Conservation (phyloP, 768 basidiomycete species). For the Neoboletus subvelutipes region DNA sequence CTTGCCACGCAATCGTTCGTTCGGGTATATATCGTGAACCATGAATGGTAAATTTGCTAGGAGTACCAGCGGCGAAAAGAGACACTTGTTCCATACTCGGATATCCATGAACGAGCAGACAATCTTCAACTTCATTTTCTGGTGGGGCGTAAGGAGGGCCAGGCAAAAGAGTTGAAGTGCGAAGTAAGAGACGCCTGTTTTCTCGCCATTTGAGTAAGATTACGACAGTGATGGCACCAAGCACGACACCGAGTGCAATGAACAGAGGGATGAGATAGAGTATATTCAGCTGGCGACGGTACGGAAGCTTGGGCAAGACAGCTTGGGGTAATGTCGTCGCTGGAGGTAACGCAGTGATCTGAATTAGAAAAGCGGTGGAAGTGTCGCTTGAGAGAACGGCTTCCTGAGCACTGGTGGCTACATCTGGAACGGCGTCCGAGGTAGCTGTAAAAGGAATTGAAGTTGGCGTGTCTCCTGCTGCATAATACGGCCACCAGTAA, state of each 20-base stretch:
- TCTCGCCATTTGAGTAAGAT: constrained; percentile 15
- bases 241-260: constrained; percentile 22
- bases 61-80: constrained; percentile 24
- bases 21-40: constrained; percentile 26
- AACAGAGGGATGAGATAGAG: constrained; percentile 31
- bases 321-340: constrained; percentile 13
- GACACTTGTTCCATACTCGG: constrained; percentile 32
- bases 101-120: constrained; percentile 9
- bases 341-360: constrained; percentile 36
- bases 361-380: constrained; percentile 25
- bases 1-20: constrained; percentile 11
- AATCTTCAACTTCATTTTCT: constrained; percentile 18
- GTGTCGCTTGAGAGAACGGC: constrained; percentile 7
- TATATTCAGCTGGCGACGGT: constrained; percentile 25
- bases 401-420: background rate
- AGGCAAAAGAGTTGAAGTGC: constrained; percentile 20
- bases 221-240: constrained; percentile 18
- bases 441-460: constrained; percentile 5
- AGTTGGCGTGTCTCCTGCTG: constrained; percentile 24
- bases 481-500: constrained; percentile 42
- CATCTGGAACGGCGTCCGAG: background rate
- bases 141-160: constrained; percentile 28
- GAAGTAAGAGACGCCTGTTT: constrained; percentile 1
- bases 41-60: constrained; percentile 32
- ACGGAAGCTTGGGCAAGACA: constrained; percentile 18